phyloP scores from a whole-genome alignment of 2,329 filamentous ascomycete genomes.

The Alternaria viburni region DNA sequence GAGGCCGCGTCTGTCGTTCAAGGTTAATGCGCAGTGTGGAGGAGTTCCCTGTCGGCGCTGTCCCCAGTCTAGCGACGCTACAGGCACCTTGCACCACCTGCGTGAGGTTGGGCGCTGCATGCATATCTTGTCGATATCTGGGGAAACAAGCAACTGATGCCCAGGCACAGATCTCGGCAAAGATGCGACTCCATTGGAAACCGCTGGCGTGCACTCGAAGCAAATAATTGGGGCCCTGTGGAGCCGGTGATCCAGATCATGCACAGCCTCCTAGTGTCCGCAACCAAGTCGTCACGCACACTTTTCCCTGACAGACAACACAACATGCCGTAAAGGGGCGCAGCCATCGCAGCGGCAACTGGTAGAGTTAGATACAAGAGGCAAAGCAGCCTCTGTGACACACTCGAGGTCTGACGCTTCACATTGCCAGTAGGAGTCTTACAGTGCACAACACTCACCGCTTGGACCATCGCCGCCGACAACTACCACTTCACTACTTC shows the following conservation, averaged over 20 bases:
- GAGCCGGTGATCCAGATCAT: slow-evolving; percentile 16
- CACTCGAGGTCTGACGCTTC: neutral
- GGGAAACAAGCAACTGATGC: slow-evolving; percentile 17
- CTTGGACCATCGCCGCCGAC: neutral
- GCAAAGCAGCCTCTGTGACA: slow-evolving; percentile 10
- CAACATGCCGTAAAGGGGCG: slow-evolving; percentile 14
- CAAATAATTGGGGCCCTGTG: slow-evolving; percentile 9
- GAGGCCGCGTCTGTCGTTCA: neutral
- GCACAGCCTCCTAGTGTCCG: slow-evolving; percentile 19
- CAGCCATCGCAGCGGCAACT: slow-evolving; percentile 16
- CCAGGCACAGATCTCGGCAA: neutral
- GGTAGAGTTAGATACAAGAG: slow-evolving; percentile 8
- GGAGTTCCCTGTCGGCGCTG: neutral
- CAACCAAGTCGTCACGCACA: slow-evolving; percentile 8
- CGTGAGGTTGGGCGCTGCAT: neutral
- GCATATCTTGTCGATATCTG: neutral
- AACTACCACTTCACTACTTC: neutral
- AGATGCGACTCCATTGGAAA: slow-evolving; percentile 24
- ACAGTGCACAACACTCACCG: slow-evolving; percentile 5
- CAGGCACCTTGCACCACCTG: neutral
- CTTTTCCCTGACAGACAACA: slow-evolving; percentile 2
- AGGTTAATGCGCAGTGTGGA: neutral
- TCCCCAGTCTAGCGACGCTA: neutral
- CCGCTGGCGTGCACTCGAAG: neutral
- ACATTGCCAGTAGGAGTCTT: neutral